Evolutionary conservation across 2,329 filamentous ascomycete genomes (phyloP).

Genomic region (Aspergillus brasiliensis): DNA sequence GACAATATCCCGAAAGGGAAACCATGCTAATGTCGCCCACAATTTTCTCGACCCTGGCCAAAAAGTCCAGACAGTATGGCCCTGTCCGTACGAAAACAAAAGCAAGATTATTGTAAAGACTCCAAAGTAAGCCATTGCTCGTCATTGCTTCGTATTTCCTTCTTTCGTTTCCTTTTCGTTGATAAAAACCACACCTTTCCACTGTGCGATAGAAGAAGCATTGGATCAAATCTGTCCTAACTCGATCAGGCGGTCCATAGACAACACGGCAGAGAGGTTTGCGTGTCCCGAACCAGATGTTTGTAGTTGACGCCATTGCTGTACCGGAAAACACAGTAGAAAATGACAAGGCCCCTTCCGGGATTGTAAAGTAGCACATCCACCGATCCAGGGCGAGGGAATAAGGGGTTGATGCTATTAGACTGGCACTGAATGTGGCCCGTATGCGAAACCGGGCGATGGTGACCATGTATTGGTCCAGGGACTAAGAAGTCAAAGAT

Average conservation of each 20-base stretch:
- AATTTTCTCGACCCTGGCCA: too few relatives aligned
- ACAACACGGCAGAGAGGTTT: background rate
- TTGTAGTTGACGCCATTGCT: constrained; percentile 31
- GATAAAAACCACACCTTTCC: background rate
- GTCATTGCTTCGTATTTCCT: background rate
- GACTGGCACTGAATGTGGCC: constrained; percentile 29
- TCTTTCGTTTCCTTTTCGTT: background rate
- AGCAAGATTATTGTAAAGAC: background rate
- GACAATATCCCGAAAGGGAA: background rate
- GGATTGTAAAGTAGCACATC: background rate
- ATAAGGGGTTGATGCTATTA: constrained; percentile 35
- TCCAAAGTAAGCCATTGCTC: background rate
- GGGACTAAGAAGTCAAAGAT: constrained; percentile 30
- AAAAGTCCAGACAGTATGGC: too few relatives aligned
- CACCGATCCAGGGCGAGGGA: constrained; percentile 20
- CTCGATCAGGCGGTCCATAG: background rate
- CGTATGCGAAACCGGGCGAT: constrained; percentile 35
- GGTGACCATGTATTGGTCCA: constrained; percentile 36
- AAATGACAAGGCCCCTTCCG: constrained; percentile 9
- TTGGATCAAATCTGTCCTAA: background rate
- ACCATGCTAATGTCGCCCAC: background rate
- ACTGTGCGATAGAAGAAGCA: background rate
- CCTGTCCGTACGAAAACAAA: background rate
- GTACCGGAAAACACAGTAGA: constrained; percentile 25
- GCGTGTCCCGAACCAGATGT: background rate